A percentile compares a stretch with the other conserved stretches of the same genome.
Conservation (phyloP, 164 flowering plant species). For the Magnolia changhungtana region DNA sequence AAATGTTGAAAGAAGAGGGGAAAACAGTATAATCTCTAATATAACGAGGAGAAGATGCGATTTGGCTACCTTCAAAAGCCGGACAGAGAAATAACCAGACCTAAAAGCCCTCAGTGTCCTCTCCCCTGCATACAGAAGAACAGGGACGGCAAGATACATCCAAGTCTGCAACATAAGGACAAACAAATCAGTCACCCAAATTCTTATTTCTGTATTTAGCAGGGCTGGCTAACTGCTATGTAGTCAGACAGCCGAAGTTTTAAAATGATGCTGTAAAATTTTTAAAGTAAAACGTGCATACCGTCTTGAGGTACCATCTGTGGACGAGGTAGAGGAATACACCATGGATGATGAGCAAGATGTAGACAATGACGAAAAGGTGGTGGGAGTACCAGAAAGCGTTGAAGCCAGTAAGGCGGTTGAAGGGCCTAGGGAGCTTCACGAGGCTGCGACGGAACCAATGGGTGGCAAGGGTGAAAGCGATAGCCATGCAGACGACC, state of each 20-base stretch:
- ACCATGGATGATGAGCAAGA: conserved; percentile 83
- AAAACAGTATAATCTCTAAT: too few species aligned
- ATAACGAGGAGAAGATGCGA: background rate
- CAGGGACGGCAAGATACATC: conserved; percentile 93
- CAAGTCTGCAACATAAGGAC: conserved; percentile 65
- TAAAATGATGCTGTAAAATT: too few species aligned
- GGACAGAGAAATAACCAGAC: conserved; percentile 71
- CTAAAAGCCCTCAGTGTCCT: conserved; percentile 80
- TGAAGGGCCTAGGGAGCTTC: conserved; percentile 85
- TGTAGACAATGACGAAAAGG: conserved; percentile 72
- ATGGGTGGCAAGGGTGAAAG: conserved; percentile 83
- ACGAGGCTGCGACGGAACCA: conserved; percentile 85
- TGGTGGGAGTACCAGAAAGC: conserved; percentile 99
- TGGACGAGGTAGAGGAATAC: conserved; percentile 71
- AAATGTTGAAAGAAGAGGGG: background rate
- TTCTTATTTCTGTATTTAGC: background rate
- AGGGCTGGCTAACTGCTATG: background rate
- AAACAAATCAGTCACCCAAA: background rate
- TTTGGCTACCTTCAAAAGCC: conserved; percentile 62
- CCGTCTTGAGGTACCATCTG: conserved; percentile 83
- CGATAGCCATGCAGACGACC: conserved; percentile 70
- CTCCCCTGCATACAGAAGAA: conserved; percentile 80
- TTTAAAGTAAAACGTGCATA: conserved; percentile 18
- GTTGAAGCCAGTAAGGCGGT: conserved; percentile 87
- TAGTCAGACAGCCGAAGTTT: background rate